Conservation (phyloP, 257 asterid genomes). For the Solanum ossicruentum region DNA sequence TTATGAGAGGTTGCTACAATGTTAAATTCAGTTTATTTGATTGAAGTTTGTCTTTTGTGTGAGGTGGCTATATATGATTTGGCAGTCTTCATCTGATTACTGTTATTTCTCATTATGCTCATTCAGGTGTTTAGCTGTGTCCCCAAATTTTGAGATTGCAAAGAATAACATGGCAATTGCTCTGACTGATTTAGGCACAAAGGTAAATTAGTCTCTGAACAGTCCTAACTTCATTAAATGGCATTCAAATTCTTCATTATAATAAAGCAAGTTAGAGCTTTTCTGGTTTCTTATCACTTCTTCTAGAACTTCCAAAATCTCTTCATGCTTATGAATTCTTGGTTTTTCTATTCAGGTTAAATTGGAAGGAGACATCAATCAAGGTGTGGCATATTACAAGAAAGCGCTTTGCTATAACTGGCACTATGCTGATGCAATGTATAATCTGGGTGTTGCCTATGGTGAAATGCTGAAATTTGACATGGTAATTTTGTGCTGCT, state of each 20-base stretch:
- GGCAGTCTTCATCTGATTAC: constrained; percentile 9
- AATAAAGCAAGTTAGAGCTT: neutral
- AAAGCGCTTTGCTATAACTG: constrained; percentile 89
- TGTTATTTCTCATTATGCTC: constrained; percentile 1
- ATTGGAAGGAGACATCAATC: constrained; percentile 91
- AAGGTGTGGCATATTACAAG: constrained; percentile 85
- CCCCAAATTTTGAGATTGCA: constrained; percentile 98
- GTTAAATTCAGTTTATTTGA: neutral
- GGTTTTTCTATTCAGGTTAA: constrained; percentile 54
- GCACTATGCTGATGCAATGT: constrained; percentile 99
- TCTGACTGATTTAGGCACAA: constrained; percentile 96
- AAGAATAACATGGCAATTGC: constrained; percentile 99
- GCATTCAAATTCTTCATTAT: neutral
- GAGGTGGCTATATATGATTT: neutral
- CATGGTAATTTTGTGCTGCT: constrained; percentile 54
- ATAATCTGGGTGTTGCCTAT: constrained; percentile 98
- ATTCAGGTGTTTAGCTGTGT: constrained; percentile 86
- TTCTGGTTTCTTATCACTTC: neutral
- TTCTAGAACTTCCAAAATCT: neutral
- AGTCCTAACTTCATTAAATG: neutral
- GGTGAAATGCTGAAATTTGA: constrained; percentile 99
- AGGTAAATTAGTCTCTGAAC: constrained; percentile 30
- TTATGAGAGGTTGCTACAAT: constrained; percentile 61
- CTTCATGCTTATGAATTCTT: neutral
- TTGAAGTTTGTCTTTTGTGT: constrained; percentile 1